Base-by-base conservation (phyloP, 2,329 filamentous ascomycete species). In the Pseudogymnoascus sp. region DNA sequence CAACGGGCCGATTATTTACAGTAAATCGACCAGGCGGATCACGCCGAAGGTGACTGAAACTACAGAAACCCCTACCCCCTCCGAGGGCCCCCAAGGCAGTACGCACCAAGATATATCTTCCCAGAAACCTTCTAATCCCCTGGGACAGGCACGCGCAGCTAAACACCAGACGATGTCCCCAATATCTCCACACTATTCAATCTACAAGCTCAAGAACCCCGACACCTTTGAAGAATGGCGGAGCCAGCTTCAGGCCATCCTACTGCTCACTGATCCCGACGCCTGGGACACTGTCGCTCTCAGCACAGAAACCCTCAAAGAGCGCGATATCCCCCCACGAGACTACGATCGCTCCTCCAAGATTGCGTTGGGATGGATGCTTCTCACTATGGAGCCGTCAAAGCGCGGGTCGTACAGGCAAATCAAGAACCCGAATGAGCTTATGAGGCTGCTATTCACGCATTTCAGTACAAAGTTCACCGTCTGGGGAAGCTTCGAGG, bases 121-220 rank as follows among this genome's bases (percentile, higher is more conserved):
- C 16, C 16, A 33, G 9, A 18, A 11, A 7, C 8, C 6, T 1
- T 54, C 47, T 54, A 54, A 54, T n/a, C 9, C 9, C 6, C 11
- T 8, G 30, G n/a, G 11, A 20, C 28, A 54, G 47, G 28, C 28
- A 33, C 47, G n/a, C 28, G 9, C 2, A 14, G 9, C n/a, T 5
- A 33, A 16, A 20, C 47, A 33, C 11, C 28, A 54, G 18, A 54
- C 47, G n/a, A 54, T 54, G 47, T 54, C 47, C 28, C 47, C 47
- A 35, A 54, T 54, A 54, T 18, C 28, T 9, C 47, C 25, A 6
- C 47, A 54, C 6, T 54, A 54, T n/a, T 14, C n/a, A 6, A 35
- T 54, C n/a, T 35, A 54, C 47, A 54, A 54, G 47, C 47, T 54
- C 47, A 54, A 54, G 47, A 54, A 54, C 16, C 47, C 47, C 16